A percentile compares a stretch with the other conserved stretches of the same genome.
Evolutionary conservation across 2,329 filamentous ascomycete species (phyloP).

Genomic region (Pseudopithomyces maydicus): DNA sequence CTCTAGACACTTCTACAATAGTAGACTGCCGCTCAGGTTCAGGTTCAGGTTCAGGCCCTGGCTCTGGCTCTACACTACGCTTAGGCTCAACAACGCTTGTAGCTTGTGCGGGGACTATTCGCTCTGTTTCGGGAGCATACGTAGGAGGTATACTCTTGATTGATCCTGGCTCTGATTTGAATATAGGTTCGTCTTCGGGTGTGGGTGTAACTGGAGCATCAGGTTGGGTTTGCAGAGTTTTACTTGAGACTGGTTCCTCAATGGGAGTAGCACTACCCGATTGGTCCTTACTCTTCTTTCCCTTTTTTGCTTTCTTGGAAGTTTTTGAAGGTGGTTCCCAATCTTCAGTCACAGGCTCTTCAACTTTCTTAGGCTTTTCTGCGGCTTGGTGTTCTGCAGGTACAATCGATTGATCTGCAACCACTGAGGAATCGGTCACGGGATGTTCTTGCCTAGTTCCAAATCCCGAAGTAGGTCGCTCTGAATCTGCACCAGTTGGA

Average conservation of each 20-base stretch:
- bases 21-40: not conserved
- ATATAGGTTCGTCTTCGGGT: not conserved
- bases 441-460: slow-evolving; percentile 3
- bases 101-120: too few relatives aligned
- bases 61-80: not conserved
- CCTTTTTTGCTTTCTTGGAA: slow-evolving; percentile 5
- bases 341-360: slow-evolving; percentile 15
- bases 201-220: not conserved
- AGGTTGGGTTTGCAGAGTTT: not conserved
- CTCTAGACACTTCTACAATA: not conserved
- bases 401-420: not conserved
- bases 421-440: not conserved
- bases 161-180: not conserved
- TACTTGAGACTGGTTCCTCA: not conserved
- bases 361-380: slow-evolving; percentile 9
- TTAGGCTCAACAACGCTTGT: too few relatives aligned
- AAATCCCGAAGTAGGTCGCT: too few relatives aligned
- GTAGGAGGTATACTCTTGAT: not conserved
- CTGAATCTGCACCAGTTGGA: not conserved
- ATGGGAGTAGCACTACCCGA: not conserved
- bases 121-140: not conserved
- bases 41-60: not conserved
- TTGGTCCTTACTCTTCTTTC: slow-evolving; percentile 7
- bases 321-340: slow-evolving; percentile 1
- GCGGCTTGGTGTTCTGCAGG: slow-evolving; percentile 2